phyloP scores from a whole-genome alignment of 306 rosid genomes.

The Carpinus viminea region DNA sequence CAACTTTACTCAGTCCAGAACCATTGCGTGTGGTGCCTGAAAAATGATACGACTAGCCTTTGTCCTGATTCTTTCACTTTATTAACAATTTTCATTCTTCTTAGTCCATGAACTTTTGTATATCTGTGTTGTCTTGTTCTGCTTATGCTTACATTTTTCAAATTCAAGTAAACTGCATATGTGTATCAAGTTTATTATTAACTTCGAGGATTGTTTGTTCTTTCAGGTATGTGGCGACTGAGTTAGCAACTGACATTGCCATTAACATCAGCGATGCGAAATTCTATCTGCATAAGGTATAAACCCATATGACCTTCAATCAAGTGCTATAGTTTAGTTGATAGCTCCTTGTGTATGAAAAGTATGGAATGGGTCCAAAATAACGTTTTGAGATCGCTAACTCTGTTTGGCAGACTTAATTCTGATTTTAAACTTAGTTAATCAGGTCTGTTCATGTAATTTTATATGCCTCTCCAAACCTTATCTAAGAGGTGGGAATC shows the following conservation, averaged over 20 bases:
- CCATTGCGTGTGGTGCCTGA: not conserved
- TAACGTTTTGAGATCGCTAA: not conserved
- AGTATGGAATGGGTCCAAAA: not conserved
- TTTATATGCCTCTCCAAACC: not conserved
- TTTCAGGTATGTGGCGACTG: conserved; percentile 74
- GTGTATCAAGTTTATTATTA: conserved; percentile 23
- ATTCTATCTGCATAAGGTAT: conserved; percentile 93
- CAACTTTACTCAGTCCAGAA: not conserved
- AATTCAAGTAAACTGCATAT: not conserved
- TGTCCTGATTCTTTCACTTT: not conserved
- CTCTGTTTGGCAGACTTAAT: not conserved
- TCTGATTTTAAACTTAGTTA: not conserved
- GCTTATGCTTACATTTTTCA: not conserved
- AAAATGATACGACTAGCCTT: not conserved
- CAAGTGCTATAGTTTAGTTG: conserved; percentile 12
- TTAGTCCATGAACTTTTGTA: not conserved
- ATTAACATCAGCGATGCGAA: conserved; percentile 70
- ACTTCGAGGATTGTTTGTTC: conserved; percentile 22
- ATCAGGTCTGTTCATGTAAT: not conserved
- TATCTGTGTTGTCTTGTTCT: not conserved
- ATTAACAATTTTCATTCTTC: not conserved
- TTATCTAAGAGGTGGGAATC: not conserved
- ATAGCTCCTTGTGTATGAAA: conserved; percentile 6
- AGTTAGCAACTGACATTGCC: conserved; percentile 70
- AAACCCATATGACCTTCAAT: conserved; percentile 27